These are phyloP conservation scores for Aotearoamyces nothofagi DNA, from an alignment of 2,329 filamentous ascomycete genomes.

Conservation along the genomic window DNA sequence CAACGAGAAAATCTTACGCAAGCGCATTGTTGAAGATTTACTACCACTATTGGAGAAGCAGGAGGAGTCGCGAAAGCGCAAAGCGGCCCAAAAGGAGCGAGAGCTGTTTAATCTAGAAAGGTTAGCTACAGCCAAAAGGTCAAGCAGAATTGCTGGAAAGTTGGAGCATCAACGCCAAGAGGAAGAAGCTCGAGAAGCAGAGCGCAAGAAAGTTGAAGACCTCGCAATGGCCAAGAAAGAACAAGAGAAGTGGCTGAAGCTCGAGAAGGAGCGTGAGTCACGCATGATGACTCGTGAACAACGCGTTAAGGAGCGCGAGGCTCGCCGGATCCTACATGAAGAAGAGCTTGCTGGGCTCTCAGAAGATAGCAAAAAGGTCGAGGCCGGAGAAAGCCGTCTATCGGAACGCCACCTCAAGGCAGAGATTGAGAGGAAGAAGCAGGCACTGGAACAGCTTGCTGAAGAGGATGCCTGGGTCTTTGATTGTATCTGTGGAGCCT, in stretches of 20 bases:
- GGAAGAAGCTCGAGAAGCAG: constrained; percentile 54
- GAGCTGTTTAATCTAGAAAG: constrained; percentile 73
- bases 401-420: constrained; percentile 71
- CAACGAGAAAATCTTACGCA: constrained; percentile 68
- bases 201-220: constrained; percentile 48
- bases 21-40: constrained; percentile 61
- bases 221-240: constrained; percentile 51
- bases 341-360: constrained; percentile 69
- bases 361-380: constrained; percentile 51
- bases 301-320: constrained; percentile 72
- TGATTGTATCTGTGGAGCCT: constrained; percentile 80
- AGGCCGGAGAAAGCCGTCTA: constrained; percentile 40
- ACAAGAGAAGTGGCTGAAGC: constrained; percentile 39
- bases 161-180: constrained; percentile 64
- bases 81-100: constrained; percentile 53
- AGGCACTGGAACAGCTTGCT: constrained; percentile 57
- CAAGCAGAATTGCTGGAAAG: constrained; percentile 74
- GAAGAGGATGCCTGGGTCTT: constrained; percentile 76
- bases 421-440: constrained; percentile 67
- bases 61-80: constrained; percentile 56
- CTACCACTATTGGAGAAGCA: constrained; percentile 74
- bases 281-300: constrained; percentile 75
- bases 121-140: constrained; percentile 86
- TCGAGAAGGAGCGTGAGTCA: constrained; percentile 61
- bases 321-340: constrained; percentile 68